Evolutionary conservation across 768 basidiomycete species (phyloP).

Genomic region (Holtermannia corniformis): DNA sequence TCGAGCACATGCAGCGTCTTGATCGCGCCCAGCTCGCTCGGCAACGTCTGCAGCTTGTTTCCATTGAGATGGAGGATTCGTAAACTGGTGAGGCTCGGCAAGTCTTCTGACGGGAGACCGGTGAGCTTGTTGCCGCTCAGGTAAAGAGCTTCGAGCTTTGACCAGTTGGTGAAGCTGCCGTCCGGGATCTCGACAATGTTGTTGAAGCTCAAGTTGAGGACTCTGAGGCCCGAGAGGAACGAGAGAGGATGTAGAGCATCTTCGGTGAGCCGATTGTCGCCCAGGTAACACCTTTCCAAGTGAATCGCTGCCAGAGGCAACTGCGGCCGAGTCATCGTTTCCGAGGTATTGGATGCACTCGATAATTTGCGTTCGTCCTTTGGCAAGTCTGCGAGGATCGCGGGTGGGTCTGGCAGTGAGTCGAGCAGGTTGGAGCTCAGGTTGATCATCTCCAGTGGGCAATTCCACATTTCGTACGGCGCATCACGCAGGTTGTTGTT

Average conservation of each 20-base stretch:
- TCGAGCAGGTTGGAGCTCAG: constrained; percentile 77
- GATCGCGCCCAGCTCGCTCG: constrained; percentile 79
- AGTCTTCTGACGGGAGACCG: constrained; percentile 77
- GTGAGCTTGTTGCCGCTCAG: constrained; percentile 91
- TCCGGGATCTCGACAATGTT: constrained; percentile 79
- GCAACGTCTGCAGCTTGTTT: constrained; percentile 83
- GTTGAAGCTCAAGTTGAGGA: constrained; percentile 91
- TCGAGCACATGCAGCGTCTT: constrained; percentile 70
- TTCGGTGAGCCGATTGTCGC: constrained; percentile 78
- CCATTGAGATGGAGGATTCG: constrained; percentile 80
- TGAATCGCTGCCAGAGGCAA: constrained; percentile 56
- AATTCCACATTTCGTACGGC: constrained; percentile 72
- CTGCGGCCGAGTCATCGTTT: background rate
- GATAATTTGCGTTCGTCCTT: constrained; percentile 5
- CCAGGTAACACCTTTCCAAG: constrained; percentile 70
- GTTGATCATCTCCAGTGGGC: constrained; percentile 65
- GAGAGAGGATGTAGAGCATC: constrained; percentile 66
- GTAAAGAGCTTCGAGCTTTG: constrained; percentile 69
- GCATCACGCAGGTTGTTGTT: constrained; percentile 77
- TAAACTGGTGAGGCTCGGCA: constrained; percentile 60
- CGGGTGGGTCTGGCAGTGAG: constrained; percentile 59
- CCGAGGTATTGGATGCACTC: constrained; percentile 1
- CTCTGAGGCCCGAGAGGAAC: constrained; percentile 62
- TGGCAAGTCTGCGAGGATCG: constrained; percentile 14
- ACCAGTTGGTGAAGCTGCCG: constrained; percentile 62